These are phyloP conservation scores for Maudiozyma serrabonitensis DNA, from an alignment of 805 yeast genomes.

Conservation along the genomic window DNA sequence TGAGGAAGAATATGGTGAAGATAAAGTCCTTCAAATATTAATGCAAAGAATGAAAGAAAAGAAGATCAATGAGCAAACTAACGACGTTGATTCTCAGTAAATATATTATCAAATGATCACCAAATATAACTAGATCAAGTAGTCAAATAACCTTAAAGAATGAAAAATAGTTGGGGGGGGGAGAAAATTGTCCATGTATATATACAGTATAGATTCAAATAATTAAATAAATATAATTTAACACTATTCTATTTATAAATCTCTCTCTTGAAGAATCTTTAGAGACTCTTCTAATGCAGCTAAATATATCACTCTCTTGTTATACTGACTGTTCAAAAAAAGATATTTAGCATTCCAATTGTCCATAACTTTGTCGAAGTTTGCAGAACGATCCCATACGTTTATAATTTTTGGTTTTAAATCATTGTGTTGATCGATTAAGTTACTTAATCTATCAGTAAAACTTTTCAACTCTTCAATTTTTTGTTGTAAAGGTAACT, in stretches of 20 bases:
- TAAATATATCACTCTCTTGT: constrained; percentile 28
- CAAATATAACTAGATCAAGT: too few species aligned
- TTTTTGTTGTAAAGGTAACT: constrained; percentile 5
- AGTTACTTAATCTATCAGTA: constrained; percentile 30
- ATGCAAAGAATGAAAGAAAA: constrained; percentile 33
- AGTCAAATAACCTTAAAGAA: too few species aligned
- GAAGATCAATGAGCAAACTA: background rate
- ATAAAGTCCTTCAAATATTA: constrained; percentile 56
- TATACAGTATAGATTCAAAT: background rate
- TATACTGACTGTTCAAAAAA: constrained; percentile 29
- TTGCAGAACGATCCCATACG: constrained; percentile 25
- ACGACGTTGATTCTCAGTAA: background rate
- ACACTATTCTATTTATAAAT: background rate
- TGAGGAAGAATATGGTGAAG: constrained; percentile 76
- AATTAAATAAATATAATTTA: background rate
- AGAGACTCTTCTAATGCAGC: constrained; percentile 22
- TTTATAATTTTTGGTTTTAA: constrained; percentile 30
- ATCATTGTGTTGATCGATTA: constrained; percentile 36
- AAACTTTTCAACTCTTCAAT: constrained; percentile 29
- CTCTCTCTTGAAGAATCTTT: constrained; percentile 9
- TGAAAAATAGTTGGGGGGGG: too few species aligned
- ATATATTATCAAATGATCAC: too few species aligned
- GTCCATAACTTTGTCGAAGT: constrained; percentile 28
- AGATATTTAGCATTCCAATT: constrained; percentile 36
- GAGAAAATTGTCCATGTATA: background rate